These are phyloP conservation scores for Tulasnella sp. DNA, from an alignment of 768 basidiomycete genomes.

Conservation along the genomic window DNA sequence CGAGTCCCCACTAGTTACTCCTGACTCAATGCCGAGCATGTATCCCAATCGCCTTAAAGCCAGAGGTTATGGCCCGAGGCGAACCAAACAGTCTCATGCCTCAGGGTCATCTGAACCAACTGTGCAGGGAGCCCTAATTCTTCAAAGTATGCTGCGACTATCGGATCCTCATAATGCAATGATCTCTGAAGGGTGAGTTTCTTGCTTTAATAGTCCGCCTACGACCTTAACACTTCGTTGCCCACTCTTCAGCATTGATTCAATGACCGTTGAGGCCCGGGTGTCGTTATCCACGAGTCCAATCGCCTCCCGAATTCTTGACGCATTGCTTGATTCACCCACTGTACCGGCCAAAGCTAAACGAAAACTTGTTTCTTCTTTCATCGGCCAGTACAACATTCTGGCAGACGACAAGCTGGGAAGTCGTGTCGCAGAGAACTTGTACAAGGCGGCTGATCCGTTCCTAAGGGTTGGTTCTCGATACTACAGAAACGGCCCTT, in stretches of 20 bases:
- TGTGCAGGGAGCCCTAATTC: slow-evolving; percentile 74
- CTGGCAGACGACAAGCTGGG: slow-evolving; percentile 89
- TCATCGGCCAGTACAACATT: slow-evolving; percentile 69
- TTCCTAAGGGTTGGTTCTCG: slow-evolving; percentile 68
- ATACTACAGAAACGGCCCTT: neutral
- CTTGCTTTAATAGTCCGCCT: neutral
- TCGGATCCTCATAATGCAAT: slow-evolving; percentile 56
- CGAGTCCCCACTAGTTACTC: neutral
- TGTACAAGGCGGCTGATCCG: slow-evolving; percentile 85
- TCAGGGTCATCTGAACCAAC: slow-evolving; percentile 43
- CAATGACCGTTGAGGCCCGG: slow-evolving; percentile 51
- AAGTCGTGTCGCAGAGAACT: slow-evolving; percentile 81
- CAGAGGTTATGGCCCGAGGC: neutral
- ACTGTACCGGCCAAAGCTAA: slow-evolving; percentile 57
- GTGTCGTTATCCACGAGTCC: slow-evolving; percentile 54
- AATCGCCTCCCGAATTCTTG: slow-evolving; percentile 70
- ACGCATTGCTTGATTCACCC: slow-evolving; percentile 59
- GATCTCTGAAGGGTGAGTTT: slow-evolving; percentile 57
- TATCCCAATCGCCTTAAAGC: neutral
- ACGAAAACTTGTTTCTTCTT: slow-evolving; percentile 59
- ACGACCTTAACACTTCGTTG: neutral
- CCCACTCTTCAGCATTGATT: slow-evolving; percentile 41
- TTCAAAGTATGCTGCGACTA: slow-evolving; percentile 74
- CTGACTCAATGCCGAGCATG: neutral
- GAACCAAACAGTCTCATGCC: neutral